Percentiles rank a stretch among this genome's conserved stretches.
phyloP scores from a whole-genome alignment of 2,329 filamentous ascomycete genomes.

The Calonectria montana region DNA sequence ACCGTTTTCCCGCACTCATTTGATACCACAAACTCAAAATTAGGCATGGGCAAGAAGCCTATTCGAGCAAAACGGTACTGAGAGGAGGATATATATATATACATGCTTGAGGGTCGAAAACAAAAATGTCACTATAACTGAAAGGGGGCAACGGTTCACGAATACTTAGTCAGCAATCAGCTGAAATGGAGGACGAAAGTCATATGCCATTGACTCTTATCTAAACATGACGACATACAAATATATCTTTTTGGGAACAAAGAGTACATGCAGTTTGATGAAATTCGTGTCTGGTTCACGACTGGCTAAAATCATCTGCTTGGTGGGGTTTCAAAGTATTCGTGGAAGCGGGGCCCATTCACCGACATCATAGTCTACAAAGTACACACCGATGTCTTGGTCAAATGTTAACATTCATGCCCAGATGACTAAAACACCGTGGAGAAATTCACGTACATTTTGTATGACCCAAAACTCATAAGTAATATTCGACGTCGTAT shows the following conservation, averaged over 20 bases:
- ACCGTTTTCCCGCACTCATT: constrained; percentile 16
- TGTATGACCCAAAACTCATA: constrained; percentile 41
- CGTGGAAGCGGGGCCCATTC: neutral
- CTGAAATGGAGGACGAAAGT: neutral
- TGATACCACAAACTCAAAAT: constrained; percentile 28
- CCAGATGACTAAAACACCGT: constrained; percentile 34
- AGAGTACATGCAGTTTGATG: neutral
- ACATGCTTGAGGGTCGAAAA: neutral
- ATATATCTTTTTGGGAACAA: neutral
- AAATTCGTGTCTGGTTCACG: neutral
- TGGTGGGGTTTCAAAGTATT: neutral
- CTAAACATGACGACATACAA: neutral
- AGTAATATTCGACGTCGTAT: constrained; percentile 29
- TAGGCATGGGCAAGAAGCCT: constrained; percentile 11
- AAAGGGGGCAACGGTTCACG: neutral
- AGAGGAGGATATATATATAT: neutral
- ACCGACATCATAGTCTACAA: neutral
- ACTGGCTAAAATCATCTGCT: neutral
- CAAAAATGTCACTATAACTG: neutral
- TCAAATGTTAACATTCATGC: constrained; percentile 41
- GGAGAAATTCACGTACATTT: constrained; percentile 46
- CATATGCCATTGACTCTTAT: neutral
- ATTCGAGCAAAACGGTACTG: neutral
- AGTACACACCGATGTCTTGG: constrained; percentile 30
- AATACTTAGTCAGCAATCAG: constrained; percentile 19